Conservation (phyloP, 257 asterid species). For the Solanum arcanum region DNA sequence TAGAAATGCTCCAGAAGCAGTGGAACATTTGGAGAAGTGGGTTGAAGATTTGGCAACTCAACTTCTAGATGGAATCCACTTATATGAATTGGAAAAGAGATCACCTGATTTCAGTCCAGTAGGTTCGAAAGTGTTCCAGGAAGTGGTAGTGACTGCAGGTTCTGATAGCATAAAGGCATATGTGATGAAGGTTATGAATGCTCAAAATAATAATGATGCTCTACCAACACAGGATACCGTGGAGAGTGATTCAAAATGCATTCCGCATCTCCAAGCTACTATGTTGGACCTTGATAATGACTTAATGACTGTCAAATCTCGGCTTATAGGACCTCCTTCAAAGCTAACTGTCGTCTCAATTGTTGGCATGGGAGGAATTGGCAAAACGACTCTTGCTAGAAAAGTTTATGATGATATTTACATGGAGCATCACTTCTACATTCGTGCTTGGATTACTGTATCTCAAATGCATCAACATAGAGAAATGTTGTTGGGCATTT, state of each 20-base stretch:
- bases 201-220: rapidly evolving
- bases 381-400: background rate
- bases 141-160: background rate
- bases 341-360: background rate
- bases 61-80: background rate
- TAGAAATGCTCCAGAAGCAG: background rate
- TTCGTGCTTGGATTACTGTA: background rate
- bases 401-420: too few relatives aligned
- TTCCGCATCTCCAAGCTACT: background rate
- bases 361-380: background rate
- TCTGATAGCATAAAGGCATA: background rate
- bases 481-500: too few relatives aligned
- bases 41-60: background rate
- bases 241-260: background rate
- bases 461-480: too few relatives aligned
- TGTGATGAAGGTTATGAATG: background rate
- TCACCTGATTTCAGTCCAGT: background rate
- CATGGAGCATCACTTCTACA: background rate
- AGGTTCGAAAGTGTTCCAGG: background rate
- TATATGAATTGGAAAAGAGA: background rate
- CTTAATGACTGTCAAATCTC: background rate
- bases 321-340: background rate
- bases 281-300: background rate
- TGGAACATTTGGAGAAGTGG: background rate
- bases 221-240: rapidly evolving